Evolutionary conservation across 257 asterid genomes (phyloP).

Genomic region (Lantana camara): DNA sequence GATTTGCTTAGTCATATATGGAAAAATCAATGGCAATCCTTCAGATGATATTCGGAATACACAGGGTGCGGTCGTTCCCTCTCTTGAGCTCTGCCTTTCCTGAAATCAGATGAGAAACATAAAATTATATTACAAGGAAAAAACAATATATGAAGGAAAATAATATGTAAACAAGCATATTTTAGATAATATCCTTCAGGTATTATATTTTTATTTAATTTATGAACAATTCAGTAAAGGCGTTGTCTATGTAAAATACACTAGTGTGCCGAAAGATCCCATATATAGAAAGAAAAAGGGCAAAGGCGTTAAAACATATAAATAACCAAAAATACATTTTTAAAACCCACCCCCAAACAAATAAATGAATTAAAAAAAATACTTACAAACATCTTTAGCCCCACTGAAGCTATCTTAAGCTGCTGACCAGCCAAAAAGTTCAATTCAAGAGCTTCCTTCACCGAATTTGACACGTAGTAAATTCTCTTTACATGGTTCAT

Average conservation of each 20-base stretch:
- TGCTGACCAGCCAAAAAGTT: slow-evolving; percentile 80
- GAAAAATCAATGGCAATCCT: slow-evolving; percentile 91
- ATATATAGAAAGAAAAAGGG: slow-evolving; percentile 6
- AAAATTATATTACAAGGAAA: background rate
- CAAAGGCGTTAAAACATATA: slow-evolving; percentile 15
- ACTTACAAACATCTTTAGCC: slow-evolving; percentile 96
- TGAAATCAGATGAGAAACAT: slow-evolving; percentile 34
- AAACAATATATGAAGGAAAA: background rate
- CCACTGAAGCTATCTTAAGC: slow-evolving; percentile 96
- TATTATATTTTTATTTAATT: no score
- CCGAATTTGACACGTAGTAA: slow-evolving; percentile 77
- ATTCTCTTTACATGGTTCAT: slow-evolving; percentile 80
- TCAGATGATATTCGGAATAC: slow-evolving; percentile 92
- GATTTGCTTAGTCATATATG: slow-evolving; percentile 82
- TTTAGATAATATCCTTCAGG: no score
- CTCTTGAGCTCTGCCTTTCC: slow-evolving; percentile 95
- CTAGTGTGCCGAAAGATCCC: no score
- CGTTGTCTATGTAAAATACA: no score
- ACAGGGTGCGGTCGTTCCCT: slow-evolving; percentile 74
- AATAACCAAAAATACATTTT: slow-evolving; percentile 10
- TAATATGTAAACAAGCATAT: background rate
- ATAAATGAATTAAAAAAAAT: no score
- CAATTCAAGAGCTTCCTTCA: slow-evolving; percentile 81
- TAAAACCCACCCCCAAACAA: no score
- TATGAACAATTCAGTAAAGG: no score